Base-by-base conservation (phyloP, 768 basidiomycete genomes). In the Galerina sulciceps region DNA sequence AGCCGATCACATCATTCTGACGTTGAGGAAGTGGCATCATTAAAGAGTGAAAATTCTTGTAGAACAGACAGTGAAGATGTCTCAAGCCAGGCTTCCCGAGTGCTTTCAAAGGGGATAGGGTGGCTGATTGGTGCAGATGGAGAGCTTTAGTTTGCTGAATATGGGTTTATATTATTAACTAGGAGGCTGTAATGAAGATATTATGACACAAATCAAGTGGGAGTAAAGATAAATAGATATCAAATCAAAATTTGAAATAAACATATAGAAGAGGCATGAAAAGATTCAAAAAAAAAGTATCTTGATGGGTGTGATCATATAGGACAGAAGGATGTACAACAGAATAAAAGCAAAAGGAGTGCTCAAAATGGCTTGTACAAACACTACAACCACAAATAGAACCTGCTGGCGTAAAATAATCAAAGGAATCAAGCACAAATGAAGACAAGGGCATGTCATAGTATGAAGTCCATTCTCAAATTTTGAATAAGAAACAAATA, bases 81-180 rank as follows among this genome's bases (percentile, higher is more conserved):
- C 41, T 85, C 88, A 17, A 71, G 83, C n/a, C 87, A 89, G 65
- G 93, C 93, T 2, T 85, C 86, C 48, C 82, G 88, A 34, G 93
- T 87, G 3, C 72, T 99, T 41, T 91, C 93, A 37, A 89, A 90
- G 67, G 96, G 96, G 8, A 93, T 99, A 52, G 96, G 96, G 26
- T 99, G 96, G 96, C 79, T 99, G 26, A 87, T 99, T 57, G 96
- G 96, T 41, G 91, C 87, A 11, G 94, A 95, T 59, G 89, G 87
- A 47, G 70, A 75, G 64, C 63, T 64, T 61, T 69, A 68, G 55
- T 37, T 35, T 45, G 44, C 22, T 18, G 44, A 20, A 45, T 42
- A 53, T 36, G 10, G 26, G n/a, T 37, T 48, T 31, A 4, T 55
- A 26, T 55, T 54, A 36, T 18, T 49, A 34, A 11, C 22, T 20